phyloP scores from a whole-genome alignment of 176 grass and related monocot genomes.

The Miscanthus lutarioriparius region DNA sequence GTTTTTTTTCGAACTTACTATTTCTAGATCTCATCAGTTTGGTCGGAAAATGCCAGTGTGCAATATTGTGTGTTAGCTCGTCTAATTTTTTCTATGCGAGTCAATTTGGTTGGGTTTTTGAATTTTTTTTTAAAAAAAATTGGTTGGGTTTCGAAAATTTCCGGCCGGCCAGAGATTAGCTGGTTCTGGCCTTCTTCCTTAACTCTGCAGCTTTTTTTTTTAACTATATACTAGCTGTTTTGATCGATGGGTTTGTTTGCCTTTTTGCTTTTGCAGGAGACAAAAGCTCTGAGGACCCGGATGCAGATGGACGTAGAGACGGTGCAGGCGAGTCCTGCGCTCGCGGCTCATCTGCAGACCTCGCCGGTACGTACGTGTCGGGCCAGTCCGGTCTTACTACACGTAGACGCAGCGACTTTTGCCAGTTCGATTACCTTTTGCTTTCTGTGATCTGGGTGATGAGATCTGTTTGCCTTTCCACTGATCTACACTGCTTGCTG shows the following conservation, averaged over 20 bases:
- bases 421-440: background rate
- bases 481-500: background rate
- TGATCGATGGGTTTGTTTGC: background rate
- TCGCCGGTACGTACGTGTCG: slow-evolving; percentile 40
- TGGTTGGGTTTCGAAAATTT: slow-evolving; percentile 1
- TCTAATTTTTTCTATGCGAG: background rate
- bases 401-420: background rate
- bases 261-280: slow-evolving; percentile 15
- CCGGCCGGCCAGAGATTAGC: background rate
- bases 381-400: background rate
- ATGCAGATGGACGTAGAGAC: slow-evolving; percentile 43
- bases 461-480: background rate
- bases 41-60: background rate
- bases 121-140: background rate
- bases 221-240: background rate
- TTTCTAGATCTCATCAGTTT: background rate
- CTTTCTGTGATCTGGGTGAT: slow-evolving; percentile 4
- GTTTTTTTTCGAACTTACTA: background rate
- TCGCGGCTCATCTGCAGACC: slow-evolving; percentile 13
- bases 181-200: background rate
- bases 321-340: slow-evolving; percentile 34
- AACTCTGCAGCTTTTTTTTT: background rate
- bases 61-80: background rate
- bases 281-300: slow-evolving; percentile 18
- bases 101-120: background rate